Percentiles rank a stretch among this genome's conserved stretches.
Conservation (phyloP, 129 eudicot species). For the Flaveria bidentis region DNA sequence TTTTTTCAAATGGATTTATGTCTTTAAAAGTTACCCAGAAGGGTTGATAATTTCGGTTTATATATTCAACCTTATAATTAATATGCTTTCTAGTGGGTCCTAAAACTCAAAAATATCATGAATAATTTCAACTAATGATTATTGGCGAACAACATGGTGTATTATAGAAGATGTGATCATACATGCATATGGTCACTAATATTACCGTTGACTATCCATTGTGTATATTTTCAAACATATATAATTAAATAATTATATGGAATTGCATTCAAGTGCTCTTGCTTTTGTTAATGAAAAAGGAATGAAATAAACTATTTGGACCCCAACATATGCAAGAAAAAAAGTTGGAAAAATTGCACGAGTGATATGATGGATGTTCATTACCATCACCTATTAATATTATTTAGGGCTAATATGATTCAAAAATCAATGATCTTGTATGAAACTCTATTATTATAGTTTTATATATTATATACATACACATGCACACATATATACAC, state of each 20-base stretch:
- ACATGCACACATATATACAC: no score
- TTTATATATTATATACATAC: no score
- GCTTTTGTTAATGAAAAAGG: not conserved
- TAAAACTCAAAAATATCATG: not conserved
- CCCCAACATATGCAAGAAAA: slow-evolving; percentile 4
- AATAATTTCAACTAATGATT: not conserved
- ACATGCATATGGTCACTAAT: not conserved
- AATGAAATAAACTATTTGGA: not conserved
- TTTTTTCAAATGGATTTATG: no score
- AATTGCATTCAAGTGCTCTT: slow-evolving; percentile 15
- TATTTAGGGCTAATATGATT: not conserved
- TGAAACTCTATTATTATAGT: no score
- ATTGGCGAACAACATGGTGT: not conserved
- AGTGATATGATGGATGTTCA: slow-evolving; percentile 1
- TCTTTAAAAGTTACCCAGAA: not conserved
- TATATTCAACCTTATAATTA: not conserved
- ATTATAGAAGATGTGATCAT: not conserved
- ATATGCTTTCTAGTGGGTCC: not conserved
- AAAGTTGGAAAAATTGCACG: not conserved
- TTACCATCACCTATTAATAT: not conserved
- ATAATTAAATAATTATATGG: not conserved
- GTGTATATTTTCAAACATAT: not conserved
- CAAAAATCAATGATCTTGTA: not conserved
- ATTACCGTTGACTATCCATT: not conserved
- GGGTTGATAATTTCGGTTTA: not conserved